Evolutionary conservation across 352 stramenopile species (phyloP).

Genomic region (Pythium rhizo-oryzae): DNA sequence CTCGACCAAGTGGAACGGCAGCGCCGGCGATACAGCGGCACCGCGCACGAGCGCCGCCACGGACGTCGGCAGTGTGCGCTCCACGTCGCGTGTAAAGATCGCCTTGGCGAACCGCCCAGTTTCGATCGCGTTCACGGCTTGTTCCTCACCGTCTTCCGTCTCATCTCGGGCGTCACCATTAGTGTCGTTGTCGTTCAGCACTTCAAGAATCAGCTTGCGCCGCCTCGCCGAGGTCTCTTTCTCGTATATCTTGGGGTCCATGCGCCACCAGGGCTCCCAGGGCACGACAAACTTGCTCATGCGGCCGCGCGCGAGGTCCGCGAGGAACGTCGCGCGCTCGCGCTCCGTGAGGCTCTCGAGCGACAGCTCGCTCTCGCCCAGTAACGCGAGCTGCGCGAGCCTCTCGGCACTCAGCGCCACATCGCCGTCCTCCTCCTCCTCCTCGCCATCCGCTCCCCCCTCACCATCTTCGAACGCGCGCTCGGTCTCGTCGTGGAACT

Average conservation of each 20-base stretch:
- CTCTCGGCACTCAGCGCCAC: conserved; percentile 39
- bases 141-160: background rate
- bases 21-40: conserved; percentile 45
- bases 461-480: conserved; percentile 31
- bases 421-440: conserved; percentile 3
- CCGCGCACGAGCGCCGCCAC: conserved; percentile 39
- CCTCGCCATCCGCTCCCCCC: background rate
- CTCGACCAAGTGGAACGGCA: conserved; percentile 70
- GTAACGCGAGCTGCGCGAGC: conserved; percentile 53
- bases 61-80: conserved; percentile 38
- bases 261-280: conserved; percentile 78
- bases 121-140: conserved; percentile 28
- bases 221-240: conserved; percentile 48
- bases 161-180: background rate
- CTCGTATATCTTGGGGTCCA: conserved; percentile 48
- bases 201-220: conserved; percentile 34
- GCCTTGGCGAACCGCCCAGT: conserved; percentile 41
- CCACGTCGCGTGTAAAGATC: conserved; percentile 49
- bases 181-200: conserved; percentile 12
- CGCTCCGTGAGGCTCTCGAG: conserved; percentile 61
- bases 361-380: conserved; percentile 53
- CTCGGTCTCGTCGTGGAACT: conserved; percentile 58
- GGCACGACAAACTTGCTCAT: conserved; percentile 65
- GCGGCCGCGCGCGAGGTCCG: conserved; percentile 61
- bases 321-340: conserved; percentile 64